Evolutionary conservation across 148 eudicot species (phyloP), one percentile per base, ranked within the genome.

Genomic region (Oxyria digyna): DNA sequence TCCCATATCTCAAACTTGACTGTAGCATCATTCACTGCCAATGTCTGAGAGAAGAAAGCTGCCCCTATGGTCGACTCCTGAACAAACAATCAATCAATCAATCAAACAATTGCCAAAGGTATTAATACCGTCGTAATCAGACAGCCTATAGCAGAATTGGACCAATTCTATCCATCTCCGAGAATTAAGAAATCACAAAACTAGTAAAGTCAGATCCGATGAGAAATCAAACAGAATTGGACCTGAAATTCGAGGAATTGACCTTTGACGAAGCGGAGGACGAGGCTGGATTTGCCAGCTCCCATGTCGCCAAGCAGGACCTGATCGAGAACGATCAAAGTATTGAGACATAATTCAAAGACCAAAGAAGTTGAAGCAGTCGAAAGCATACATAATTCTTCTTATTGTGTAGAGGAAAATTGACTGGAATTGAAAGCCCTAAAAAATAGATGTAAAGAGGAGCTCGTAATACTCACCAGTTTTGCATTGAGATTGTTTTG

Each of bases 61-160:
- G 98, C 98, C 70, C 98, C 98, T 50, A 93, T 93, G 72, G 98
- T 93, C 68, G 98, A 93, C 80, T 93, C 98, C 98, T 93, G 52
- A 17, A 46, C 23, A 46, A 46, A n/a, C 52, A 46, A 46, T 46
- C n/a, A 46, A 46, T 4, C 20, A 1, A n/a, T n/a, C 23, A 46
- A 46, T 4, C 52, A 46, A 46, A 17, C n/a, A 46, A 46, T 4
- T 8, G 1, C 23, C 23, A n/a, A 6, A 46, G 18, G 52, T 46
- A 38, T 38, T n/a, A n/a, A 46, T 24, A 3, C 0, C 3, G 32
- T 20, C 33, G 4, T 8, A 26, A 24, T 12, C 48, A 43, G 48
- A n/a, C 52, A n/a, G 23, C 1, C 52, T 46, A 6, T 6, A n/a
- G 9, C 52, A 17, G 52, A 27, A 46, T 46, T 27, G 14, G 20